phyloP scores from a whole-genome alignment of 768 basidiomycete genomes.

The Leccinellum luteum region DNA sequence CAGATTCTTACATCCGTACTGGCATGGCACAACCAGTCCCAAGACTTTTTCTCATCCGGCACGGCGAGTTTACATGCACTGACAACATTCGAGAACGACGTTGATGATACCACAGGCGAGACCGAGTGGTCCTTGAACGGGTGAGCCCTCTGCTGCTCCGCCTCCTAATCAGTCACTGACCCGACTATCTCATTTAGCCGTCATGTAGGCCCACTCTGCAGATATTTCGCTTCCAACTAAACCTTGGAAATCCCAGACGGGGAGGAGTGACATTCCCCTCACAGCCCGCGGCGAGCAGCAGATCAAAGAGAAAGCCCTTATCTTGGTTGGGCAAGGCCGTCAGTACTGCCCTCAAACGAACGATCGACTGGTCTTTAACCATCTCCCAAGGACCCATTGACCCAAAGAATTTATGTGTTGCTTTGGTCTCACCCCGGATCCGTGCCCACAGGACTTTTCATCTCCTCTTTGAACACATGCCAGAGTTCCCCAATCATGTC shows the following conservation, averaged over 20 bases:
- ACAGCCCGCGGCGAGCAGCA: constrained; percentile 73
- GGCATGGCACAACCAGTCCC: constrained; percentile 56
- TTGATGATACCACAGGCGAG: constrained; percentile 53
- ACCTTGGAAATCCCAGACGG: constrained; percentile 56
- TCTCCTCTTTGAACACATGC: constrained; percentile 60
- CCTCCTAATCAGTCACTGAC: not conserved
- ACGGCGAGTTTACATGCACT: constrained; percentile 46
- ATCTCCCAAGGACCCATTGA: constrained; percentile 63
- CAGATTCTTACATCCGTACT: constrained; percentile 4
- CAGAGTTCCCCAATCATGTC: constrained; percentile 47
- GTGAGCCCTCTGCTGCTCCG: constrained; percentile 34
- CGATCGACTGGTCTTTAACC: not conserved
- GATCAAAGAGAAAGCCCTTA: constrained; percentile 58
- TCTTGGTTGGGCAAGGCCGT: constrained; percentile 79
- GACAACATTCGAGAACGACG: not conserved
- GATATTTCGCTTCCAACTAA: not conserved
- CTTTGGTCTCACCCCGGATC: constrained; percentile 82
- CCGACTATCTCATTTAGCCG: constrained; percentile 39
- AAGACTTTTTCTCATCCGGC: constrained; percentile 75
- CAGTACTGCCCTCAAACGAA: constrained; percentile 31
- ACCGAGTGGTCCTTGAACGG: constrained; percentile 94
- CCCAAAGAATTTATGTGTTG: constrained; percentile 69
- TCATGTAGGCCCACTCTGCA: constrained; percentile 45
- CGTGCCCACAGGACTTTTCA: constrained; percentile 87
- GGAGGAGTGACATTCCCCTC: constrained; percentile 83